phyloP scores from a whole-genome alignment of 805 yeast genomes.

The Brettanomyces sp. region DNA sequence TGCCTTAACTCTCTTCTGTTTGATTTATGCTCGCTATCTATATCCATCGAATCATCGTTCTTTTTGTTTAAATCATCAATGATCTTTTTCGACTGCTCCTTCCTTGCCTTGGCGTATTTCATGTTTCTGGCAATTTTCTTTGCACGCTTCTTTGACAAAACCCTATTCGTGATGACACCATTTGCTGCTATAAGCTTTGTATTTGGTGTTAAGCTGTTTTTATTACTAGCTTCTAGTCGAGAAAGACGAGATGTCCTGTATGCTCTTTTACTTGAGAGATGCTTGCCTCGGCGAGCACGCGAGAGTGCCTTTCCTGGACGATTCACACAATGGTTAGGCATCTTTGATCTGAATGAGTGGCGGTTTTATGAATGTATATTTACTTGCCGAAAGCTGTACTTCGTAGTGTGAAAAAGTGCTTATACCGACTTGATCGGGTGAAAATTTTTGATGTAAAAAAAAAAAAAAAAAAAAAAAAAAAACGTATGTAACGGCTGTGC shows the following conservation, averaged over 20 bases:
- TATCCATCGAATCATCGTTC: conserved; percentile 42
- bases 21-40: conserved; percentile 26
- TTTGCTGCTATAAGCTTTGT: conserved; percentile 34
- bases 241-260: conserved; percentile 3
- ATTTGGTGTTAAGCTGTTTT: conserved; percentile 23
- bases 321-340: conserved; percentile 55
- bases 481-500: not conserved
- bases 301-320: conserved; percentile 59
- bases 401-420: not conserved
- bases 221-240: conserved; percentile 3
- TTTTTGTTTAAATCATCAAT: conserved; percentile 40
- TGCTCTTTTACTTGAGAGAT: conserved; percentile 47
- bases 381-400: too few relatives aligned
- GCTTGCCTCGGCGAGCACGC: conserved; percentile 39
- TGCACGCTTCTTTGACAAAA: conserved; percentile 69
- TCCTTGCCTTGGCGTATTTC: conserved; percentile 57
- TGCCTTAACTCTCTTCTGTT: conserved; percentile 9
- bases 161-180: conserved; percentile 37
- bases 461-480: conserved; percentile 1
- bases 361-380: too few relatives aligned
- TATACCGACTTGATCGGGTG: not conserved
- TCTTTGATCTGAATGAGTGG: not conserved
- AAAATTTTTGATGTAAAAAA: not conserved
- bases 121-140: conserved; percentile 73
- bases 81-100: conserved; percentile 27